Evolutionary conservation across 176 grass and related monocot genomes (phyloP).

Genomic region (Eragrostis nindensis): DNA sequence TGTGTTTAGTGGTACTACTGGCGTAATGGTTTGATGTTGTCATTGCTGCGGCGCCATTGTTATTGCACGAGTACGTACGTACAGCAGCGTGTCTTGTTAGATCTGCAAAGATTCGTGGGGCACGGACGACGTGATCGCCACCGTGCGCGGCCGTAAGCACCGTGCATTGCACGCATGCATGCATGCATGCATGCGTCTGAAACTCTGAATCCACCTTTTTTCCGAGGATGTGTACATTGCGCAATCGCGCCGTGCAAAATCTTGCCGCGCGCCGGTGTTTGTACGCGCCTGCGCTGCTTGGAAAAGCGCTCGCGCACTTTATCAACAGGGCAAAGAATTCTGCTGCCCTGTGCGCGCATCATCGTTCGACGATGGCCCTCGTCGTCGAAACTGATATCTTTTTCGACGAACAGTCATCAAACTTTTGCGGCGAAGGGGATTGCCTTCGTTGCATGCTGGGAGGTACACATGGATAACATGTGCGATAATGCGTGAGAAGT

Average conservation of each 20-base stretch:
- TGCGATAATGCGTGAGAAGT: background rate
- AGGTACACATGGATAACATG: too few relatives aligned
- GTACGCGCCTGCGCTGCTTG: too few relatives aligned
- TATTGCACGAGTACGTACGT: background rate
- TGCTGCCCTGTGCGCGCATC: background rate
- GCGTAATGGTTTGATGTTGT: background rate
- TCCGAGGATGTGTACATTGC: background rate
- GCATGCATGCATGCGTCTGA: background rate
- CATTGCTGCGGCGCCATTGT: background rate
- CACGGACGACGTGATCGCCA: too few relatives aligned
- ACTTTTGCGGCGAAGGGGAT: background rate
- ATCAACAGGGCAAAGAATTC: background rate
- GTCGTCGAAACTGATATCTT: background rate
- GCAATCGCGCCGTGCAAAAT: conserved; percentile 9
- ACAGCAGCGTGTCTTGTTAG: too few relatives aligned
- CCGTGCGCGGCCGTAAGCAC: background rate
- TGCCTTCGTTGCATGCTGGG: background rate
- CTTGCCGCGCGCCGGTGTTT: conserved; percentile 9
- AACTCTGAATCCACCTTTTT: background rate
- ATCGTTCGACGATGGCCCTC: background rate
- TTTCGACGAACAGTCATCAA: background rate
- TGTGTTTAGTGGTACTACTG: background rate
- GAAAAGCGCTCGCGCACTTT: background rate
- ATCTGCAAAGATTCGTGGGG: too few relatives aligned
- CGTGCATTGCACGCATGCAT: too few relatives aligned